phyloP scores from a whole-genome alignment of 23 red algal genomes.

The Gracilaria caudata region DNA sequence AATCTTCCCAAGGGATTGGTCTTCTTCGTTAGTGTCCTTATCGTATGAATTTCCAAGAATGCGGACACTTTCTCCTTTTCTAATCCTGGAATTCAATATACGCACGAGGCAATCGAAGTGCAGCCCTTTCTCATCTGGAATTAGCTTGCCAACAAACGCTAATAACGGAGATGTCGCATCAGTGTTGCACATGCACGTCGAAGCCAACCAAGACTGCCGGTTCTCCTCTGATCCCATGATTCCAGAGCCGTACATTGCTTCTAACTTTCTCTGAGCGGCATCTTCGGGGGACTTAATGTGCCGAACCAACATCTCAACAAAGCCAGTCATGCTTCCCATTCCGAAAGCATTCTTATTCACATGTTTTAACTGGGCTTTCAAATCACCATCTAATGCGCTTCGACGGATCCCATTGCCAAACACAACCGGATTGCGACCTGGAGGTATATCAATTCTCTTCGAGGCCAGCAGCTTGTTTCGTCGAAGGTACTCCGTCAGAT shows the following conservation, averaged over 20 bases:
- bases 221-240: background rate
- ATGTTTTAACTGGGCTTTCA: slow-evolving; percentile 46
- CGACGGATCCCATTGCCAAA: background rate
- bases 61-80: slow-evolving; percentile 59
- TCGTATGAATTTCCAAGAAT: slow-evolving; percentile 84
- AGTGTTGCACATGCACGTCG: slow-evolving; percentile 25
- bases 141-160: slow-evolving; percentile 74
- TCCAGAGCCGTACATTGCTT: slow-evolving; percentile 27
- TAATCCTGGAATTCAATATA: slow-evolving; percentile 65
- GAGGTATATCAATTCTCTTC: background rate
- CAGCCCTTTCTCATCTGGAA: slow-evolving; percentile 63
- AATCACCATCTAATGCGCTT: slow-evolving; percentile 43
- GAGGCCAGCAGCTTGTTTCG: slow-evolving; percentile 37
- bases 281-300: slow-evolving; percentile 57
- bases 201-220: slow-evolving; percentile 22
- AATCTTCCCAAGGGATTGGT: slow-evolving; percentile 65
- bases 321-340: slow-evolving; percentile 64
- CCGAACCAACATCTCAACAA: slow-evolving; percentile 66
- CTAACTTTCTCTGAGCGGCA: slow-evolving; percentile 38
- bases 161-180: slow-evolving; percentile 43
- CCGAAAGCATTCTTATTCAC: slow-evolving; percentile 43
- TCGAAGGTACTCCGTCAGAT: slow-evolving; percentile 59
- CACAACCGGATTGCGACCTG: background rate
- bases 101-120: slow-evolving; percentile 79
- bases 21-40: slow-evolving; percentile 72